Evolutionary conservation across 805 yeast species (phyloP), one percentile per base, ranked within the genome.

Genomic region (Ogataea polymorpha): DNA sequence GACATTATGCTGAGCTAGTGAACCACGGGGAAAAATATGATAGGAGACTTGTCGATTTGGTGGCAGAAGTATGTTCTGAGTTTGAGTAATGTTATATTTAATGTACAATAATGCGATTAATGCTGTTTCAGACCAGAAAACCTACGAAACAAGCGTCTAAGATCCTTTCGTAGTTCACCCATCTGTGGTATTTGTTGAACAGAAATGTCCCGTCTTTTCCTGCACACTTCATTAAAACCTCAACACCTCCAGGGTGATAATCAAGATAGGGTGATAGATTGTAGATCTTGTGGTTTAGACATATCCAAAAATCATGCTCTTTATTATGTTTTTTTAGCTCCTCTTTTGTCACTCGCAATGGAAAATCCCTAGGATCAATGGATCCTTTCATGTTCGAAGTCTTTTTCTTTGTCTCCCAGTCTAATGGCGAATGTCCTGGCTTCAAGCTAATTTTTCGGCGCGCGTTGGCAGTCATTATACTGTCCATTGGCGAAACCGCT

Each of bases 211-310:
- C 93, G 58, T 91, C 97, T 36, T 71, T 70, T 0, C 96, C 96
- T 1, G 95, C 93, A 54, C 84, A 77, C 37, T 78, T 74, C 77
- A 86, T 68, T 30, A 91, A 65, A 55, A 88, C 86, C 6, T 77
- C 79, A 4, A 71, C 79, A 2, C 99, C 99, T 25, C 99, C 99
- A 0, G 99, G 99, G 52, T 91, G 99, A 61, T 80, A 93, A 40
- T 76, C 68, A 25, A 93, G 57, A 61, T 93, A 91, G 10, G 84
- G 80, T 0, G 96, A 80, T n/a, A 91, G 69, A 55, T 90, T 87
- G 66, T 86, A 91, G 2, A 91, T 95, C 53, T 78, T 83, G 4
- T 89, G 86, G 32, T 77, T 78, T 6, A 91, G 71, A 24, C 78
- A 78, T 3, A 93, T 83, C 98, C 98, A 91, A 44, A 86, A 86